Conservation (phyloP, 2,329 filamentous ascomycete species). For the Alternaria solani region DNA sequence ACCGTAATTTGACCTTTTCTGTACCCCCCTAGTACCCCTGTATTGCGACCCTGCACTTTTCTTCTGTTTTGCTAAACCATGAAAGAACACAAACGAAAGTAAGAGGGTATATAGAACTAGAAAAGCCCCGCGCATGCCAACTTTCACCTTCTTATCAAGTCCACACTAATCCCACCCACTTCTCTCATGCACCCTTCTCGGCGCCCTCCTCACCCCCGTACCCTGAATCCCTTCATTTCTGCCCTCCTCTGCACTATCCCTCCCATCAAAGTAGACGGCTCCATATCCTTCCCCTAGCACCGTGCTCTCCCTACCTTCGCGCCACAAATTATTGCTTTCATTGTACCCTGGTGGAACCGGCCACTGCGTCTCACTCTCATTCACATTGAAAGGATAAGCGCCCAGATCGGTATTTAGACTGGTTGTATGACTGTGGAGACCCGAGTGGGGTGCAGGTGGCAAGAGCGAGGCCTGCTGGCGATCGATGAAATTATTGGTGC, state of each 20-base stretch:
- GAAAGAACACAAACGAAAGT: not conserved
- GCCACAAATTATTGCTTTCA: conserved; percentile 8
- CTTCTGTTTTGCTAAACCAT: not conserved
- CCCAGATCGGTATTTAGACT: conserved; percentile 25
- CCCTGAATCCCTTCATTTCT: not conserved
- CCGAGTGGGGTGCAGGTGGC: not conserved
- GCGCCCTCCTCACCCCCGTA: conserved; percentile 7
- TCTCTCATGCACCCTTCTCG: conserved; percentile 19
- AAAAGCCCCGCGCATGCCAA: not conserved
- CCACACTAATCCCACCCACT: conserved; percentile 11
- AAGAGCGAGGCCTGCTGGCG: conserved; percentile 7
- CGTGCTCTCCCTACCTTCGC: conserved; percentile 17
- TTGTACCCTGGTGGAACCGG: conserved; percentile 30
- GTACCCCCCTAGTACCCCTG: not conserved
- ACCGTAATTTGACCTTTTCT: not conserved
- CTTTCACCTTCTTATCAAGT: not conserved
- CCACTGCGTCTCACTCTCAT: conserved; percentile 27
- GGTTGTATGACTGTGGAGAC: conserved; percentile 14
- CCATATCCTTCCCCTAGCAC: conserved; percentile 9
- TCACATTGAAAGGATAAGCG: conserved; percentile 24
- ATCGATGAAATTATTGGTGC: not conserved
- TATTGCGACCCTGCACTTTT: not conserved
- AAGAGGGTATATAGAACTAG: not conserved
- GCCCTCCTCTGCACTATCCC: not conserved
- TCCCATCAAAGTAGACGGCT: not conserved